Conservation (phyloP, 768 basidiomycete genomes). For the Dentipellis sp. region DNA sequence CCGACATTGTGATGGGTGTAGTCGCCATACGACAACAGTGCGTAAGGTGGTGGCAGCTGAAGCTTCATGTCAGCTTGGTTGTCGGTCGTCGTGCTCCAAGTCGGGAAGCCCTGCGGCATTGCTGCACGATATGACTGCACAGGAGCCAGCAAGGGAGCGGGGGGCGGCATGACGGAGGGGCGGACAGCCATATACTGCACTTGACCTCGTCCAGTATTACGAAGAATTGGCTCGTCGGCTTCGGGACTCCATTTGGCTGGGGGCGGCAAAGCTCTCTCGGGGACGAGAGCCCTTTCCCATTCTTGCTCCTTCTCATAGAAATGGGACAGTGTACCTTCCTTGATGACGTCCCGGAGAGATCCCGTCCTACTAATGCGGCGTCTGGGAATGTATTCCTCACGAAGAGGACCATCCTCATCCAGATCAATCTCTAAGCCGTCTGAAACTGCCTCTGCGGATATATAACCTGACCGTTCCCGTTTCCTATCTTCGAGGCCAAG, state of each 20-base stretch:
- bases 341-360: conserved; percentile 16
- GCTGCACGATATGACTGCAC: conserved; percentile 21
- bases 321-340: conserved; percentile 4
- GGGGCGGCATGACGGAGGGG: conserved; percentile 33
- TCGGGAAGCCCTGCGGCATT: conserved; percentile 1
- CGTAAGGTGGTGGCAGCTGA: not conserved
- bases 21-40: not conserved
- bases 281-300: conserved; percentile 13
- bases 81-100: not conserved
- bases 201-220: conserved; percentile 39
- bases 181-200: conserved; percentile 62
- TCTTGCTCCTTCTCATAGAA: conserved; percentile 5
- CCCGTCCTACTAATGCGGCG: conserved; percentile 41
- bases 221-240: conserved; percentile 65
- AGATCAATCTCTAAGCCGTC: conserved; percentile 67
- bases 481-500: conserved; percentile 61
- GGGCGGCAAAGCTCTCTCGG: conserved; percentile 44
- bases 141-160: conserved; percentile 21
- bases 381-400: conserved; percentile 73
- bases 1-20: not conserved
- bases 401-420: conserved; percentile 74
- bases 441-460: conserved; percentile 20
- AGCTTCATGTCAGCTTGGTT: not conserved
- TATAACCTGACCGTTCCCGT: conserved; percentile 39
- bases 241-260: conserved; percentile 78